Evolutionary conservation across 108 stramenopile genomes (phyloP).

Genomic region (Thalassiosira profunda): DNA sequence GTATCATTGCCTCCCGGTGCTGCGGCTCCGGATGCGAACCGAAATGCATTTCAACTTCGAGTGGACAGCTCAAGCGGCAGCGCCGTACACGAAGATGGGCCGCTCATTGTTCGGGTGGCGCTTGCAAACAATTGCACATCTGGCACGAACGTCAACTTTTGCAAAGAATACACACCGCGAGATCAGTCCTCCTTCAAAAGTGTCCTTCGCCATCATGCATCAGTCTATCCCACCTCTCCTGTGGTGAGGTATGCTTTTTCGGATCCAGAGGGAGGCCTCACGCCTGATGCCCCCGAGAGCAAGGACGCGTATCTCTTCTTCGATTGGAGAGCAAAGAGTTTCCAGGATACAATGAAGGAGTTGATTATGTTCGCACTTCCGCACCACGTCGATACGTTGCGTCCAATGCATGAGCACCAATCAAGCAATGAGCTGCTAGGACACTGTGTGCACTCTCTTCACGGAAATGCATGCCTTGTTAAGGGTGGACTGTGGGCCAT

Average conservation of each 20-base stretch:
- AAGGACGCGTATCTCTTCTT: conserved; percentile 43
- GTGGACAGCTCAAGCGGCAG: not conserved
- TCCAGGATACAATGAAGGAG: conserved; percentile 35
- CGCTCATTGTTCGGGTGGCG: conserved; percentile 75
- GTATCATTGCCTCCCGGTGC: conserved; percentile 57
- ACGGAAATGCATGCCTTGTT: conserved; percentile 40
- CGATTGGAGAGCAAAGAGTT: conserved; percentile 32
- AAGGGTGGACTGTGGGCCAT: conserved; percentile 31
- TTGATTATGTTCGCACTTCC: conserved; percentile 71
- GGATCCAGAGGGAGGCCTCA: conserved; percentile 31
- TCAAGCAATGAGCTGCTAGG: conserved; percentile 35
- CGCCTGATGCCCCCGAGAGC: conserved; percentile 25
- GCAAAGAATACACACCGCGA: conserved; percentile 42
- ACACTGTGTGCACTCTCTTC: conserved; percentile 23
- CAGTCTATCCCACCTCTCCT: conserved; percentile 70
- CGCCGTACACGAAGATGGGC: conserved; percentile 13
- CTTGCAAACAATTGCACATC: conserved; percentile 81
- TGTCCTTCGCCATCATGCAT: conserved; percentile 64
- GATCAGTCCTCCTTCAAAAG: conserved; percentile 58
- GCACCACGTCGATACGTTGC: conserved; percentile 71
- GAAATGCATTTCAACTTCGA: conserved; percentile 30
- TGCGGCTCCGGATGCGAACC: conserved; percentile 11
- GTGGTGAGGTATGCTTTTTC: conserved; percentile 58
- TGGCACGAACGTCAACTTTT: conserved; percentile 64
- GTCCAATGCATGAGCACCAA: conserved; percentile 5